Base-by-base conservation (phyloP, 805 yeast genomes). In the Zygosaccharomyces lentus region DNA sequence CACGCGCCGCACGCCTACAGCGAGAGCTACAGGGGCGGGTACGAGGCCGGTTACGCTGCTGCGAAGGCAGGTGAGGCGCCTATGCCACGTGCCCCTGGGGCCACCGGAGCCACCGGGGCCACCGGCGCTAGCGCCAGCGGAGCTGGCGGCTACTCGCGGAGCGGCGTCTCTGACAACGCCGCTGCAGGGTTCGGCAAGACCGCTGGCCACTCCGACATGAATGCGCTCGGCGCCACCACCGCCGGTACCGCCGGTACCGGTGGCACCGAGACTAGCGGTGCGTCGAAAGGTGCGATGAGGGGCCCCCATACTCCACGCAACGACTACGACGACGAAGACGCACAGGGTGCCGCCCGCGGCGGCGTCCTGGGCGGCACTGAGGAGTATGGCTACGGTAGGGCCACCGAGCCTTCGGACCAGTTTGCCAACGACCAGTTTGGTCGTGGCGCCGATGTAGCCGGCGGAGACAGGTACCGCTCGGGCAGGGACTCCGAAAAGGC, bases 11-110 rank as follows among this genome's bases (percentile, higher is more conserved):
- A 38, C 23, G 34, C 25, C 23, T 27, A 38, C 31, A 16, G 21
- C 23, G 41, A 38, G n/a, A 27, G 34, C 34, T 38, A 38, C 24
- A 23, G 23, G 17, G 41, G 41, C 16, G 41, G 41, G 29, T 38
- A 38, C 31, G 34, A 38, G 41, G 41, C 41, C 24, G 41, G 41
- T 13, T 38, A 38, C 15, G 19, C 31, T 6, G 41, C 41, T 9
- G 41, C 34, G 6, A 38, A 15, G 13, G 13, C 34, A 6, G 41
- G 41, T 19, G 27, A 35, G 15, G 15, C 16, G 8, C 29, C 38
- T 8, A 16, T 3, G 34, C 15, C n/a, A n/a, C 29, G 38, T 21
- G 38, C 13, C n/a, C n/a, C n/a, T n/a, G n/a, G n/a, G n/a, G n/a
- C n/a, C n/a, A n/a, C n/a, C n/a, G n/a, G n/a, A n/a, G n/a, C n/a